Conservation (phyloP, 148 eudicot species). For the Polygonum aviculare region DNA sequence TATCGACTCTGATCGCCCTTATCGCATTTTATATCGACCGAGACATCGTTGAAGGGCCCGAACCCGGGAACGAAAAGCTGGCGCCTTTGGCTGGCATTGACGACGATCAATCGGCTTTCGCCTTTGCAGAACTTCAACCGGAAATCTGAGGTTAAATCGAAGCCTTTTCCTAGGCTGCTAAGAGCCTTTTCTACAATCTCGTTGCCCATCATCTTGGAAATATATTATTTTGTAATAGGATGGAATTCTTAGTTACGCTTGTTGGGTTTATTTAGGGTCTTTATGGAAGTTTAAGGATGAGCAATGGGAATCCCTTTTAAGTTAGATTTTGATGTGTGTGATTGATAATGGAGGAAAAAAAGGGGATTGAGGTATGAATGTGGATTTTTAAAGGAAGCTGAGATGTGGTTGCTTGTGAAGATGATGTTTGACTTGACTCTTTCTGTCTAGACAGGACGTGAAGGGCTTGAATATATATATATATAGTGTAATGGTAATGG, state of each 20-base stretch:
- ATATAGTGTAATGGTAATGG: background rate
- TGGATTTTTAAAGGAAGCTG: background rate
- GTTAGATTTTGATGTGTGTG: background rate
- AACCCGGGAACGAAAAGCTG: constrained; percentile 48
- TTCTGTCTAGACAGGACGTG: background rate
- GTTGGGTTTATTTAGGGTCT: background rate
- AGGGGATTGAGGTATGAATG: background rate
- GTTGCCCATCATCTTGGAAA: background rate
- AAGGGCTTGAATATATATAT: background rate
- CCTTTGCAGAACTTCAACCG: constrained; percentile 65
- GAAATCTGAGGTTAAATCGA: constrained; percentile 69
- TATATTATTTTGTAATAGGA: background rate
- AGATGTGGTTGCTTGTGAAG: background rate
- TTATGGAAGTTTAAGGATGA: background rate
- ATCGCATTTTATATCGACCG: constrained; percentile 69
- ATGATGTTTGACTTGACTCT: constrained; percentile 5
- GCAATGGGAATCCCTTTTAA: background rate
- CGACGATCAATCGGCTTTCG: constrained; percentile 31
- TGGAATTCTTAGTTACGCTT: background rate
- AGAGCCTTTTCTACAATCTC: constrained; percentile 41
- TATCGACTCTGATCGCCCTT: constrained; percentile 75
- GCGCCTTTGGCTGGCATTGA: constrained; percentile 34
- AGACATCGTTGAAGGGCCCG: constrained; percentile 32
- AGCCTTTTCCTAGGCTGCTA: constrained; percentile 66
- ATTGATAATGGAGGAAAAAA: background rate